These are phyloP conservation scores for Peribolospora baueri DNA, from an alignment of 768 basidiomycete genomes.

Conservation along the genomic window DNA sequence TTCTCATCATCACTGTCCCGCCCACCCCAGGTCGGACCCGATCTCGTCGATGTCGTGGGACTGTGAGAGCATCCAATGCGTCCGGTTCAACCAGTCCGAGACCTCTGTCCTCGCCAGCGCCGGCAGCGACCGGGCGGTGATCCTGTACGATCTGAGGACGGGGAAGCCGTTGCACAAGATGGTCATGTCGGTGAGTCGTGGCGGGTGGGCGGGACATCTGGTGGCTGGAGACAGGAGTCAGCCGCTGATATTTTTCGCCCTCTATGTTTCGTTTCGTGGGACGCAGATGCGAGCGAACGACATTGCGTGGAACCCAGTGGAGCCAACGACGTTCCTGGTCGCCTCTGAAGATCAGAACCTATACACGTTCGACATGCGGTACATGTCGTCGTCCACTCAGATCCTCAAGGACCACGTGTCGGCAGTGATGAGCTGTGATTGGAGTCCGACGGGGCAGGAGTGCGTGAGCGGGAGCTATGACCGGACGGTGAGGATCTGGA, in stretches of 20 bases:
- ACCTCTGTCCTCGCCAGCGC: slow-evolving; percentile 81
- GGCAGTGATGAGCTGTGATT: slow-evolving; percentile 88
- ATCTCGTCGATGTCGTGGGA: slow-evolving; percentile 11
- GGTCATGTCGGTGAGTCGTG: slow-evolving; percentile 54
- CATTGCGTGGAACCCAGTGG: slow-evolving; percentile 84
- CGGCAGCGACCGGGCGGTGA: slow-evolving; percentile 85
- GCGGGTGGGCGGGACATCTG: background rate
- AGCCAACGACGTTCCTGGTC: slow-evolving; percentile 69
- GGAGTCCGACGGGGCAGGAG: slow-evolving; percentile 85
- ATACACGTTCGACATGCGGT: slow-evolving; percentile 88
- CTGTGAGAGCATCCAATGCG: slow-evolving; percentile 59
- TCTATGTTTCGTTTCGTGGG: background rate
- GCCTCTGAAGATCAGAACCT: slow-evolving; percentile 98
- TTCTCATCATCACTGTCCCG: slow-evolving; percentile 16
- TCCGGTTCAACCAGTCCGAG: slow-evolving; percentile 85
- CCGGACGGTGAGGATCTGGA: slow-evolving; percentile 79
- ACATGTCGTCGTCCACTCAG: slow-evolving; percentile 54
- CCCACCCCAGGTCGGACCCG: slow-evolving; percentile 2
- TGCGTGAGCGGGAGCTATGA: slow-evolving; percentile 97
- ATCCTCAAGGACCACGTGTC: slow-evolving; percentile 95
- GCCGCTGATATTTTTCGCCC: background rate
- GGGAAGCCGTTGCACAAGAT: slow-evolving; percentile 82
- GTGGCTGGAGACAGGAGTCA: background rate
- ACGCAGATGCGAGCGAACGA: slow-evolving; percentile 62
- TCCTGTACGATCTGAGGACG: slow-evolving; percentile 84